These are phyloP conservation scores for Syzygium aqueum DNA, from an alignment of 345 rosid species.

Conservation along the genomic window DNA sequence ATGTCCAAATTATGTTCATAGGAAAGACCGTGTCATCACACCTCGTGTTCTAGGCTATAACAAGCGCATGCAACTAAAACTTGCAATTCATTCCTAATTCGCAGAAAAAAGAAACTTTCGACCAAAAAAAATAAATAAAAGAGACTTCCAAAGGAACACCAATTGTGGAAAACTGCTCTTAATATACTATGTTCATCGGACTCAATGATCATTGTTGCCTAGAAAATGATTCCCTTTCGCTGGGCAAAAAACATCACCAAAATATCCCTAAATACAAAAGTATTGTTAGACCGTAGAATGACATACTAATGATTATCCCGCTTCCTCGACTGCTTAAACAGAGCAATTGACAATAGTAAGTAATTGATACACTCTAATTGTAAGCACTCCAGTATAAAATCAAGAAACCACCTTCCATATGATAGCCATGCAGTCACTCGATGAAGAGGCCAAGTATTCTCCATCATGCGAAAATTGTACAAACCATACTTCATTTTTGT, in stretches of 20 bases:
- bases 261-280: neutral
- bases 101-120: neutral
- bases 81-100: neutral
- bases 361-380: neutral
- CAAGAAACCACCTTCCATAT: constrained; percentile 70
- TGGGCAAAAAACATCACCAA: neutral
- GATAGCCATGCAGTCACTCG: constrained; percentile 86
- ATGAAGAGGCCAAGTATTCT: constrained; percentile 78
- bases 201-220: neutral
- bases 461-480: constrained; percentile 83
- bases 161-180: neutral
- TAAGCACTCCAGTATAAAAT: neutral
- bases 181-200: neutral
- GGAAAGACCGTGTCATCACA: neutral
- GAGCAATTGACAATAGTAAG: neutral
- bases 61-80: neutral
- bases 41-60: neutral
- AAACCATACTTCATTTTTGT: constrained; percentile 89
- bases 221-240: neutral
- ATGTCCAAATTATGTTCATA: neutral
- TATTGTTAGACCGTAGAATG: neutral
- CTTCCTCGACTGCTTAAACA: neutral
- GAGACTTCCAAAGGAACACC: neutral
- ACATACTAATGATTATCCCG: neutral
- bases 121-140: neutral